These are phyloP conservation scores for Hypoxylon sp. DNA, from an alignment of 2,329 filamentous ascomycete genomes.

Conservation along the genomic window DNA sequence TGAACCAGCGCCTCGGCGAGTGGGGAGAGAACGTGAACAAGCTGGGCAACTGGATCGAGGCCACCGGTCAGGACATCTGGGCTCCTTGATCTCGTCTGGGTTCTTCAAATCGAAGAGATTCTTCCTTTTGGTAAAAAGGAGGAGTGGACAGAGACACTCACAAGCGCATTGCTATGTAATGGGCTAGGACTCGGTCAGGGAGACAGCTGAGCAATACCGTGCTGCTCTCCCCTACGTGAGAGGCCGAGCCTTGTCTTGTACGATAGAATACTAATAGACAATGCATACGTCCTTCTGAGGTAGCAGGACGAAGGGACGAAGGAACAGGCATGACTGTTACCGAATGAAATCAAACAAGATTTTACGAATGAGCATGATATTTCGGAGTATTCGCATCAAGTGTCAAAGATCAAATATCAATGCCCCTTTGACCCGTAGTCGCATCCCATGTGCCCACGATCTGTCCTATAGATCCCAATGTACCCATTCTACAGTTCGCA, in stretches of 20 bases:
- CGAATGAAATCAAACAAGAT: not conserved
- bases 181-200: not conserved
- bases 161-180: not conserved
- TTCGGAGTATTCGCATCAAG: not conserved
- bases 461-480: not conserved
- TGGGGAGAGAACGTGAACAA: slow-evolving; percentile 98
- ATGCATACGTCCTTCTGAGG: not conserved
- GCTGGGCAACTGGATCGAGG: slow-evolving; percentile 96
- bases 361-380: not conserved
- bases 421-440: not conserved
- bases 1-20: slow-evolving; percentile 86
- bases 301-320: not conserved
- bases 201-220: not conserved
- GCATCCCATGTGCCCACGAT: not conserved
- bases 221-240: not conserved
- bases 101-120: not conserved
- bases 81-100: slow-evolving; percentile 61
- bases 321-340: not conserved
- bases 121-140: no score
- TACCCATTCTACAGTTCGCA: not conserved
- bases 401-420: not conserved
- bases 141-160: not conserved
- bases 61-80: slow-evolving; percentile 94
- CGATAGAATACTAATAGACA: not conserved
- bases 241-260: not conserved